These are phyloP conservation scores for Arachis stenosperma DNA, from an alignment of 306 rosid genomes.

Conservation along the genomic window DNA sequence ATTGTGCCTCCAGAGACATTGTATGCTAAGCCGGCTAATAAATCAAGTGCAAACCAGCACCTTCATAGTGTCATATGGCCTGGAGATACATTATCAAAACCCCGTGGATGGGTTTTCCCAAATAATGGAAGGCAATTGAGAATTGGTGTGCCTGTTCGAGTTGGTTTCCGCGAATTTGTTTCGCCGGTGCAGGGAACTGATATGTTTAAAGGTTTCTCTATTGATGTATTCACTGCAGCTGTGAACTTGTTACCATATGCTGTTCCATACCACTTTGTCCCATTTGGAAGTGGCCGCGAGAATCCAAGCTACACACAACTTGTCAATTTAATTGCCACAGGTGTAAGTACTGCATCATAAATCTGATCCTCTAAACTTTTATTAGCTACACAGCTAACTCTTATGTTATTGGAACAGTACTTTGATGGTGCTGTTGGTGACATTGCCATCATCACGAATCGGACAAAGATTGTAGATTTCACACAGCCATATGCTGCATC, in stretches of 20 bases:
- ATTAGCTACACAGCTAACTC: conserved; percentile 33
- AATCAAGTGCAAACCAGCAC: conserved; percentile 67
- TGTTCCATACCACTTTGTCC: conserved; percentile 68
- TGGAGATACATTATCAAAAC: conserved; percentile 73
- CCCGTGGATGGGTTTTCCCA: conserved; percentile 98
- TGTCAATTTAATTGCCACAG: conserved; percentile 59
- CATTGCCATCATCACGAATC: conserved; percentile 80
- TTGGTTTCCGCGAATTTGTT: conserved; percentile 77
- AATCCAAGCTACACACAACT: conserved; percentile 83
- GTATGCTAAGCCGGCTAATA: conserved; percentile 76
- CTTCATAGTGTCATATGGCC: conserved; percentile 84
- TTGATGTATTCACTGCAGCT: conserved; percentile 87
- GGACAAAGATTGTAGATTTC: conserved; percentile 88
- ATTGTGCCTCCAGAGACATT: conserved; percentile 73
- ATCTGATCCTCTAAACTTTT: conserved; percentile 29
- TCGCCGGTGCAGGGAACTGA: conserved; percentile 64
- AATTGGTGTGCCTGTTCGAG: conserved; percentile 84
- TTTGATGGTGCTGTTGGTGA: conserved; percentile 93
- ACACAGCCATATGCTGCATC: conserved; percentile 92
- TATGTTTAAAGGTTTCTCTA: conserved; percentile 80
- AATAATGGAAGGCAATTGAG: conserved; percentile 75
- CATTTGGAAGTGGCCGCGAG: conserved; percentile 74
- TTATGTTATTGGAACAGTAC: conserved; percentile 43
- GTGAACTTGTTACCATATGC: conserved; percentile 83
- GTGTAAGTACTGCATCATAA: conserved; percentile 61